phyloP scores from a whole-genome alignment of 1,284 basidiomycete species.

The Laetiporus sulphureus region DNA sequence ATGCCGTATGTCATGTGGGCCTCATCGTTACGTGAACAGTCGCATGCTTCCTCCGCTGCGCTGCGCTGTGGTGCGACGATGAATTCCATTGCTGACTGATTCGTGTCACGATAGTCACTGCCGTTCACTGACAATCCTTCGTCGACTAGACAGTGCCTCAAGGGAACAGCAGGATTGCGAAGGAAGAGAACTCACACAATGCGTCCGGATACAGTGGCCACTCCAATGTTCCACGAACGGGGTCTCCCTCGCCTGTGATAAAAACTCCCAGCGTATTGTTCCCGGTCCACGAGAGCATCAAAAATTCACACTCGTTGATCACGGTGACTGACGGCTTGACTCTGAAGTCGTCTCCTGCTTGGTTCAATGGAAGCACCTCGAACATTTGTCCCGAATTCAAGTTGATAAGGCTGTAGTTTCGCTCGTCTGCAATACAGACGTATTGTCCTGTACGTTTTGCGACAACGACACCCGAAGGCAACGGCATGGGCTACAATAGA shows the following conservation, averaged over 20 bases:
- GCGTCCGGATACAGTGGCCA: constrained; percentile 77
- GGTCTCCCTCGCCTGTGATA: constrained; percentile 77
- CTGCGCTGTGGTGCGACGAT: neutral
- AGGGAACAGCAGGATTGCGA: neutral
- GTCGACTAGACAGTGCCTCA: too few species aligned
- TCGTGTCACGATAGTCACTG: neutral
- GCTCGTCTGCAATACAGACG: constrained; percentile 71
- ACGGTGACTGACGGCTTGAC: constrained; percentile 72
- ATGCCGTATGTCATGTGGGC: neutral
- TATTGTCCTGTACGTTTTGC: constrained; percentile 60
- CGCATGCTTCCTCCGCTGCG: constrained; percentile 2
- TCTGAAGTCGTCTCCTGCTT: constrained; percentile 39
- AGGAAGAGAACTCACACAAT: constrained; percentile 52
- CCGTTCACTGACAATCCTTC: too few species aligned
- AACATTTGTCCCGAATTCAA: constrained; percentile 61
- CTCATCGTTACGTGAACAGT: constrained; percentile 3
- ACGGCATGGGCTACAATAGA: constrained; percentile 66
- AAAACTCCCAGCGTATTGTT: constrained; percentile 77
- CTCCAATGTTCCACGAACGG: constrained; percentile 81
- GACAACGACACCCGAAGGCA: constrained; percentile 51
- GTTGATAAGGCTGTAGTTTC: constrained; percentile 74
- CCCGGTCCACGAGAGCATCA: constrained; percentile 75
- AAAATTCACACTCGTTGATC: constrained; percentile 73
- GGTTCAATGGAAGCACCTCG: constrained; percentile 72
- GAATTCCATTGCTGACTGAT: neutral